Conservation (phyloP, 2,329 filamentous ascomycete genomes). For the Pleoardoris graminearum region DNA sequence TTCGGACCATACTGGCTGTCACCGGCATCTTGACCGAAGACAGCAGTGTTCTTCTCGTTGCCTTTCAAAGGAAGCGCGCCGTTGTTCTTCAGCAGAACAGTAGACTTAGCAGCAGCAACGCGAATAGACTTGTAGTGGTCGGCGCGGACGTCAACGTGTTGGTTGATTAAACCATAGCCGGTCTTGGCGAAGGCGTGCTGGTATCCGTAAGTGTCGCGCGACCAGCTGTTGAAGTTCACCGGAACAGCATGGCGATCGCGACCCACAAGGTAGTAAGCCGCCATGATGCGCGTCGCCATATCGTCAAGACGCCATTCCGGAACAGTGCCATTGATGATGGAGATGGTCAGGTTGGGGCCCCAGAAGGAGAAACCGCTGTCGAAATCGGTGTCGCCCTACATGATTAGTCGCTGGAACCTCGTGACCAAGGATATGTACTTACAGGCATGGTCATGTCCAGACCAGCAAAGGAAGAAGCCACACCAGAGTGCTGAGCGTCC, state of each 20-base stretch:
- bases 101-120: slow-evolving; percentile 75
- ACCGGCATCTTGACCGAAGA: slow-evolving; percentile 56
- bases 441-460: slow-evolving; percentile 79
- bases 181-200: slow-evolving; percentile 65
- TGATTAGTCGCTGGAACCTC: not conserved
- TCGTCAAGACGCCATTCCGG: slow-evolving; percentile 88
- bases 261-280: slow-evolving; percentile 66
- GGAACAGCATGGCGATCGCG: slow-evolving; percentile 56
- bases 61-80: slow-evolving; percentile 51
- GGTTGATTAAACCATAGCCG: slow-evolving; percentile 69
- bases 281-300: slow-evolving; percentile 82
- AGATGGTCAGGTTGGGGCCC: slow-evolving; percentile 85
- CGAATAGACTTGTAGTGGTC: slow-evolving; percentile 75
- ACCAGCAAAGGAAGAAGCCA: slow-evolving; percentile 68
- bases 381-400: slow-evolving; percentile 72
- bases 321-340: slow-evolving; percentile 85
- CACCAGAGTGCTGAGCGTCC: slow-evolving; percentile 73
- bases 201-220: slow-evolving; percentile 71
- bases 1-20: slow-evolving; percentile 54
- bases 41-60: slow-evolving; percentile 51
- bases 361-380: slow-evolving; percentile 73
- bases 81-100: slow-evolving; percentile 77
- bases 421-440: not conserved
- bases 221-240: slow-evolving; percentile 91
- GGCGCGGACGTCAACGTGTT: slow-evolving; percentile 79